Evolutionary conservation across 164 flowering plant species (phyloP).

Genomic region (Stephania yunnanensis): DNA sequence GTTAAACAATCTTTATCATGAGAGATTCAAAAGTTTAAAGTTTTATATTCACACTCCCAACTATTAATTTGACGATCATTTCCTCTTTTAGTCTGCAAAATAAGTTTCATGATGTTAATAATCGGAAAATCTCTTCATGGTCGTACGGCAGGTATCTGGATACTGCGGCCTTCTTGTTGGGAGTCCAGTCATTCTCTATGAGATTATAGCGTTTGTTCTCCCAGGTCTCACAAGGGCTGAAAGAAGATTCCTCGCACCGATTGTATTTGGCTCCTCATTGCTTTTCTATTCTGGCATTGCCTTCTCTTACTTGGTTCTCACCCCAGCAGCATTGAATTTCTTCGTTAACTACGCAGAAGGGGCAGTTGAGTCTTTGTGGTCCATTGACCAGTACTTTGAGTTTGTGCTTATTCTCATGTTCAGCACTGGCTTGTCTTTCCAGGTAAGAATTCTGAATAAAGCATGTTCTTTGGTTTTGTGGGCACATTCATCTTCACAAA

Average conservation of each 20-base stretch:
- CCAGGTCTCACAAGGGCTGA: conserved; percentile 88
- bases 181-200: conserved; percentile 90
- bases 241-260: conserved; percentile 84
- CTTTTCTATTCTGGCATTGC: conserved; percentile 85
- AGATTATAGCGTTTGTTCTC: conserved; percentile 91
- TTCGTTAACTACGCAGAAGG: conserved; percentile 96
- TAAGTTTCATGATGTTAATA: background rate
- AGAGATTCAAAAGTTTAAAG: background rate
- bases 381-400: conserved; percentile 96
- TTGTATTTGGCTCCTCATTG: conserved; percentile 89
- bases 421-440: conserved; percentile 95
- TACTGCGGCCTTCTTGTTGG: conserved; percentile 93
- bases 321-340: conserved; percentile 96
- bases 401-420: conserved; percentile 95
- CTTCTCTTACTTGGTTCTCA: conserved; percentile 79
- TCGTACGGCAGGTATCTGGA: conserved; percentile 80
- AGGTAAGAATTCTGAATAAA: conserved; percentile 40
- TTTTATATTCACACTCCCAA: background rate
- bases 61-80: background rate
- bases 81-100: background rate
- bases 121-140: background rate
- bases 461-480: background rate
- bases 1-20: background rate
- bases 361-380: conserved; percentile 94
- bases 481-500: background rate